These are phyloP conservation scores for Penicillium flavigenum DNA, from an alignment of 495 filamentous ascomycete genomes.

Conservation along the genomic window DNA sequence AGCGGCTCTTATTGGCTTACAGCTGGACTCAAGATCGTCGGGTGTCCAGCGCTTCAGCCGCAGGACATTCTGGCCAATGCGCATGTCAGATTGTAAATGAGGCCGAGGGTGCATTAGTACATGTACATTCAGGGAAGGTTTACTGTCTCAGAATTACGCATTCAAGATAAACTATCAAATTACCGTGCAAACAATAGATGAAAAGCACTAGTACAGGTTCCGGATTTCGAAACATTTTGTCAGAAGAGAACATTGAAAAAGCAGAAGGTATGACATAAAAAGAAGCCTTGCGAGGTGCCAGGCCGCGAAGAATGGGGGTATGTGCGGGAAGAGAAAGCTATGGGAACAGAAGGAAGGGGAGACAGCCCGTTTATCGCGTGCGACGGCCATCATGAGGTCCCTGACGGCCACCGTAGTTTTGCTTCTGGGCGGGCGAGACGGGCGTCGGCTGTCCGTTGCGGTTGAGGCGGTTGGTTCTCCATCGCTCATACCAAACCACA, in stretches of 20 bases:
- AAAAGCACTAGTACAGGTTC: conserved; percentile 11
- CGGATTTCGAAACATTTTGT: conserved; percentile 7
- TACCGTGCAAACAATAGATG: conserved; percentile 7
- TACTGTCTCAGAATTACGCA: background rate
- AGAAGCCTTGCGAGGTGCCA: conserved; percentile 24
- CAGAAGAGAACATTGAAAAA: conserved; percentile 18
- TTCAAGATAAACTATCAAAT: conserved; percentile 9
- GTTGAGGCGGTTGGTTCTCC: conserved; percentile 75
- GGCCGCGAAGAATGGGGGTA: conserved; percentile 24
- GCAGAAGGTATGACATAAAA: conserved; percentile 23
- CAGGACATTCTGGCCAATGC: conserved; percentile 1
- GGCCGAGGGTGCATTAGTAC: background rate
- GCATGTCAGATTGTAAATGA: conserved; percentile 7
- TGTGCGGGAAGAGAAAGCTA: conserved; percentile 32
- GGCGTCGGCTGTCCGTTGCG: conserved; percentile 33
- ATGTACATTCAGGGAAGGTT: too few relatives aligned
- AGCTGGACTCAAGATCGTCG: conserved; percentile 8
- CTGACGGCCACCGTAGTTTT: conserved; percentile 28
- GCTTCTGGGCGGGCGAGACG: conserved; percentile 21
- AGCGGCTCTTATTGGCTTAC: conserved; percentile 11
- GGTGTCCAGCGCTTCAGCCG: conserved; percentile 10
- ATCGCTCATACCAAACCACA: conserved; percentile 94
- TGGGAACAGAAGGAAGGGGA: conserved; percentile 24
- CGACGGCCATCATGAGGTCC: conserved; percentile 38
- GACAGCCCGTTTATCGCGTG: conserved; percentile 26